phyloP scores from a whole-genome alignment of 2,329 filamentous ascomycete species.

The Apiospora kogelbergensis region DNA sequence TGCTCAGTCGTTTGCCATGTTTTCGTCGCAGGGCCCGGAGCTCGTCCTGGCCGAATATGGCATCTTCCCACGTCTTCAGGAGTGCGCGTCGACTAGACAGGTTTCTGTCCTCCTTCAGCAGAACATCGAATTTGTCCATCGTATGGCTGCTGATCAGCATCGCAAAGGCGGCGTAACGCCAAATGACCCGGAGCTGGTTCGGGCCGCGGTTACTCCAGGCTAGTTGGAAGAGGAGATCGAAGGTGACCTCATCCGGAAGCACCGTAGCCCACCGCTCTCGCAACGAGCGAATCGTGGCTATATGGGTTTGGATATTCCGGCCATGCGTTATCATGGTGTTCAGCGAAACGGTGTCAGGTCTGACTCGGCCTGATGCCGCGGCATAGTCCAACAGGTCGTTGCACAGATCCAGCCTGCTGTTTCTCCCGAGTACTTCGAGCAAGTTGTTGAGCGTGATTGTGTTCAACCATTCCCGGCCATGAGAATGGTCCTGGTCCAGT shows the following conservation, averaged over 20 bases:
- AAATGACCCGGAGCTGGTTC: slow-evolving; percentile 31
- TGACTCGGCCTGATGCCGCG: slow-evolving; percentile 4
- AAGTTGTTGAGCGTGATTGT: slow-evolving; percentile 27
- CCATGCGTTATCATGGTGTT: slow-evolving; percentile 30
- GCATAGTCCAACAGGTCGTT: slow-evolving; percentile 21
- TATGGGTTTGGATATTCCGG: slow-evolving; percentile 14
- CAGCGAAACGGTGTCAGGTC: slow-evolving; percentile 23
- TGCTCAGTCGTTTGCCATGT: not conserved
- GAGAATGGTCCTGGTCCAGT: slow-evolving; percentile 18
- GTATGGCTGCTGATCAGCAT: slow-evolving; percentile 19
- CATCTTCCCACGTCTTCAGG: slow-evolving; percentile 26
- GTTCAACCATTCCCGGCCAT: slow-evolving; percentile 28
- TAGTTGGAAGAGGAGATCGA: slow-evolving; percentile 24
- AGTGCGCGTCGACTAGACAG: slow-evolving; percentile 14
- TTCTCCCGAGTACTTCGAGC: slow-evolving; percentile 24
- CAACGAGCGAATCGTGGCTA: slow-evolving; percentile 17
- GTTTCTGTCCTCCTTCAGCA: slow-evolving; percentile 18
- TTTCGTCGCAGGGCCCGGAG: slow-evolving; percentile 17
- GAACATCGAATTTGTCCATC: slow-evolving; percentile 15
- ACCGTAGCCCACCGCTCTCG: slow-evolving; percentile 18
- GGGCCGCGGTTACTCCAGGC: slow-evolving; percentile 27
- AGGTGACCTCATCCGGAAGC: slow-evolving; percentile 22
- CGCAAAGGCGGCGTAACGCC: slow-evolving; percentile 26
- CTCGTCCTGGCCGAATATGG: slow-evolving; percentile 26
- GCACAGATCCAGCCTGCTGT: slow-evolving; percentile 19